These are phyloP conservation scores for Immersiporthe knoxdaviesiana DNA, from an alignment of 2,329 filamentous ascomycete species.

Conservation along the genomic window DNA sequence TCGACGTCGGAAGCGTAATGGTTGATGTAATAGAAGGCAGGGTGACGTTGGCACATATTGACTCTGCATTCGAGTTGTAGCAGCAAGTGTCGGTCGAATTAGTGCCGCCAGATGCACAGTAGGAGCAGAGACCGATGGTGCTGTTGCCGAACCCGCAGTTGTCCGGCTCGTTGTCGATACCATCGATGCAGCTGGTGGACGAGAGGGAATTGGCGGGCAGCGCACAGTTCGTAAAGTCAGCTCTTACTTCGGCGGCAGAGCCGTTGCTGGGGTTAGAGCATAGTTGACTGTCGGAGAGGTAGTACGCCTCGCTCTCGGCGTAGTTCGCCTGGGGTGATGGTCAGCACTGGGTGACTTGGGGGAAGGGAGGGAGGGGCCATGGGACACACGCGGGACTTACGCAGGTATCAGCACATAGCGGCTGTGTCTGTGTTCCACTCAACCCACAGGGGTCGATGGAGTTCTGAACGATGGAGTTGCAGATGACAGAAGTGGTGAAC, in stretches of 20 bases:
- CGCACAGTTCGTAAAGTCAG: constrained; percentile 90
- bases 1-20: constrained; percentile 60
- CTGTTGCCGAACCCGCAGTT: constrained; percentile 84
- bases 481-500: constrained; percentile 89
- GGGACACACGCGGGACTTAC: constrained; percentile 54
- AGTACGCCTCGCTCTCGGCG: constrained; percentile 85
- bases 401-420: constrained; percentile 89
- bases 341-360: constrained; percentile 33
- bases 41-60: constrained; percentile 73
- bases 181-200: constrained; percentile 72
- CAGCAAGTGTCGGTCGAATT: constrained; percentile 98
- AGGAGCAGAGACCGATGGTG: constrained; percentile 79
- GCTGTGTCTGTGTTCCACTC: constrained; percentile 64
- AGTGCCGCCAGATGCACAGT: constrained; percentile 79
- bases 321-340: constrained; percentile 67
- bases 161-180: constrained; percentile 75
- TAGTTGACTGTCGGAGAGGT: constrained; percentile 72
- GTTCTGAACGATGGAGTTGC: constrained; percentile 92
- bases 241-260: constrained; percentile 77
- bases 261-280: constrained; percentile 70
- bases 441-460: constrained; percentile 73
- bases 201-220: constrained; percentile 80
- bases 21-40: constrained; percentile 76
- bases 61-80: constrained; percentile 75
- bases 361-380: constrained; percentile 28